These are phyloP conservation scores for Obelidium mucronatum DNA, from an alignment of 192 early-diverging fungal genomes.

Conservation along the genomic window DNA sequence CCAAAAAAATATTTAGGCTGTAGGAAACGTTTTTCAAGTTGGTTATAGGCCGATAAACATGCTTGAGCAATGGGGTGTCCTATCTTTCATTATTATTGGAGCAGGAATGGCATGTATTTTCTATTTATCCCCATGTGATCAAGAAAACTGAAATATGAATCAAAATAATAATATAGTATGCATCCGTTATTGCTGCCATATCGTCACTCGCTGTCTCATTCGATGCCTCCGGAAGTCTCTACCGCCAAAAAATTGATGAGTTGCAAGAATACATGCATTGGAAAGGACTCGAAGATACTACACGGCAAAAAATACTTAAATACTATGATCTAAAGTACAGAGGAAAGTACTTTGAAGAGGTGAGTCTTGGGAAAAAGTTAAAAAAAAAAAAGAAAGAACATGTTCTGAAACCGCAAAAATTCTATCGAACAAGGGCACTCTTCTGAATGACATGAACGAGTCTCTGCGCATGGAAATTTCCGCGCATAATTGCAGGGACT, in stretches of 20 bases:
- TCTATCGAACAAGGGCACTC: slow-evolving; percentile 23
- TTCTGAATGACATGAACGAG: slow-evolving; percentile 34
- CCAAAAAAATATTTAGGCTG: no score
- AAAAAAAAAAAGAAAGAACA: no score
- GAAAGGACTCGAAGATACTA: slow-evolving; percentile 35
- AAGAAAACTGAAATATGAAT: slow-evolving; percentile 2
- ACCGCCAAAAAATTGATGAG: slow-evolving; percentile 57
- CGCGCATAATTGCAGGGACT: slow-evolving; percentile 30
- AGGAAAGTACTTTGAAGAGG: slow-evolving; percentile 60
- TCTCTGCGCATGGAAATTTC: slow-evolving; percentile 39
- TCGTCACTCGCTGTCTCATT: slow-evolving; percentile 55
- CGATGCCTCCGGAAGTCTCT: slow-evolving; percentile 50
- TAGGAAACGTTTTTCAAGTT: slow-evolving; percentile 47
- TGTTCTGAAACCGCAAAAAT: background rate
- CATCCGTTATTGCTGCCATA: slow-evolving; percentile 54
- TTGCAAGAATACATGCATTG: slow-evolving; percentile 56
- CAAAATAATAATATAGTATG: slow-evolving; percentile 42
- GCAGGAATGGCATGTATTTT: slow-evolving; percentile 53
- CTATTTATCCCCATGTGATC: slow-evolving; percentile 44
- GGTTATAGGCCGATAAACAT: slow-evolving; percentile 34
- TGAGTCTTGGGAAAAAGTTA: no score
- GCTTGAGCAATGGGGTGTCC: slow-evolving; percentile 40
- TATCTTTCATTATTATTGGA: slow-evolving; percentile 42
- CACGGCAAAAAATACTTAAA: slow-evolving; percentile 33
- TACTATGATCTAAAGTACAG: slow-evolving; percentile 58